These are phyloP conservation scores for Epichloe gansuensis DNA, from an alignment of 2,329 filamentous ascomycete species.

Conservation along the genomic window DNA sequence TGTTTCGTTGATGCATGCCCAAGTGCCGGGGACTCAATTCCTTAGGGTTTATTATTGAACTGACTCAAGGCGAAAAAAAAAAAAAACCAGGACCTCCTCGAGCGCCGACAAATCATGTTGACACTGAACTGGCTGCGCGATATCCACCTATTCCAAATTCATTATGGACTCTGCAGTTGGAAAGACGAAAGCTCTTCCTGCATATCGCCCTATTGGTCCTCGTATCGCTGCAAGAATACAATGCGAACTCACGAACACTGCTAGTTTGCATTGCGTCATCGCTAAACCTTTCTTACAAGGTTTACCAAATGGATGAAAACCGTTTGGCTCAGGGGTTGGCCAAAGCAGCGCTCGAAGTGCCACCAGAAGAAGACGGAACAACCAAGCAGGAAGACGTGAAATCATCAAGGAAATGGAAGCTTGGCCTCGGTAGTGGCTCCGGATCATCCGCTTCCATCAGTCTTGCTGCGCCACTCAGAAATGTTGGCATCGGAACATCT, in stretches of 20 bases:
- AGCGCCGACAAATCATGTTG: constrained; percentile 28
- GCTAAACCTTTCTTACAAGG: constrained; percentile 51
- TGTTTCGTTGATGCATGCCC: neutral
- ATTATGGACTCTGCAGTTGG: constrained; percentile 45
- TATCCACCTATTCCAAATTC: constrained; percentile 50
- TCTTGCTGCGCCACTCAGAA: constrained; percentile 64
- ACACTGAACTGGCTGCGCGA: constrained; percentile 34
- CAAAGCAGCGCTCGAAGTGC: constrained; percentile 49
- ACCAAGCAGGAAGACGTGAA: constrained; percentile 47
- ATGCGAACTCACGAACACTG: constrained; percentile 58
- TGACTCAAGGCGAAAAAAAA: constrained; percentile 1
- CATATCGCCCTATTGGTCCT: constrained; percentile 61
- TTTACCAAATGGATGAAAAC: constrained; percentile 59
- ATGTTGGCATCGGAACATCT: constrained; percentile 66
- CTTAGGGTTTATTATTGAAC: neutral
- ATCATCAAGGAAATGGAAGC: constrained; percentile 57
- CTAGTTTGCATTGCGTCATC: constrained; percentile 60
- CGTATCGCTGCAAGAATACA: constrained; percentile 67
- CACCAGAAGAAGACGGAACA: constrained; percentile 17
- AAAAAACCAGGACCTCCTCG: constrained; percentile 28
- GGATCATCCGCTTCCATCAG: constrained; percentile 43
- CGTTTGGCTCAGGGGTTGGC: constrained; percentile 65
- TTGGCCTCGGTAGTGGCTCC: constrained; percentile 34
- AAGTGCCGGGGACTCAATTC: neutral
- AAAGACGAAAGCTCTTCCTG: constrained; percentile 55